These are phyloP conservation scores for Aspergillus nanangensis DNA, from an alignment of 495 filamentous ascomycete genomes.

Conservation along the genomic window DNA sequence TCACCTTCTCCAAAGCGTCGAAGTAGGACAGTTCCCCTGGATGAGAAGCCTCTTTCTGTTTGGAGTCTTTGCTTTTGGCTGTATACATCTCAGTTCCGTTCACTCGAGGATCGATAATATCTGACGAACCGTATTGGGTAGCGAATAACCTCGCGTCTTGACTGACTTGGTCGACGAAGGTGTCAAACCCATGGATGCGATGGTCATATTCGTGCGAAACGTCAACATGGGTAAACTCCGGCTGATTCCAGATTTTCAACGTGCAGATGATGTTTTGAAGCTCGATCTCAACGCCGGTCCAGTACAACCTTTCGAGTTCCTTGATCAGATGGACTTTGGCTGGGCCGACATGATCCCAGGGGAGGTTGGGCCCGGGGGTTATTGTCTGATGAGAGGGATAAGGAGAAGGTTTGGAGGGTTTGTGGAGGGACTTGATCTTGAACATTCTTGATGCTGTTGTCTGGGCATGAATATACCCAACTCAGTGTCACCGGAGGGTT, in stretches of 20 bases:
- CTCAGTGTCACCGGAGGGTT: no score
- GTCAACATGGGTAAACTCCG: slow-evolving; percentile 8
- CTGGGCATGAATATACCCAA: no score
- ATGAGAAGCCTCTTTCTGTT: background rate
- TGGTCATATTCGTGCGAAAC: slow-evolving; percentile 15
- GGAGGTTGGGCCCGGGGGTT: background rate
- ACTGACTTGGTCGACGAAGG: slow-evolving; percentile 29
- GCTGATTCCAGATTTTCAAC: slow-evolving; percentile 18
- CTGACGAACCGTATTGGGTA: slow-evolving; percentile 8
- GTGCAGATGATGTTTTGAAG: slow-evolving; percentile 22
- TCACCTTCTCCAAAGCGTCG: background rate
- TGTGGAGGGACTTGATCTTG: background rate
- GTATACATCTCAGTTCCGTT: no score
- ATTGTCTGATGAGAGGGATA: background rate
- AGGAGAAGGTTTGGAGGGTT: background rate
- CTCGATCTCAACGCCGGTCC: slow-evolving; percentile 22
- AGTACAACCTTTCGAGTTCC: slow-evolving; percentile 25
- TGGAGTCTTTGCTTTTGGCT: no score
- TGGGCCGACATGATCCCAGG: slow-evolving; percentile 10
- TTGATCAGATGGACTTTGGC: slow-evolving; percentile 11
- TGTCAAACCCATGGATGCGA: slow-evolving; percentile 26
- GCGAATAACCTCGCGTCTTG: slow-evolving; percentile 20
- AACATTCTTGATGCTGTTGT: no score
- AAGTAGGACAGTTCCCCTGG: slow-evolving; percentile 1
- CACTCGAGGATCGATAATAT: no score